Conservation (phyloP, 345 rosid genomes). For the Kernera saxatilis region DNA sequence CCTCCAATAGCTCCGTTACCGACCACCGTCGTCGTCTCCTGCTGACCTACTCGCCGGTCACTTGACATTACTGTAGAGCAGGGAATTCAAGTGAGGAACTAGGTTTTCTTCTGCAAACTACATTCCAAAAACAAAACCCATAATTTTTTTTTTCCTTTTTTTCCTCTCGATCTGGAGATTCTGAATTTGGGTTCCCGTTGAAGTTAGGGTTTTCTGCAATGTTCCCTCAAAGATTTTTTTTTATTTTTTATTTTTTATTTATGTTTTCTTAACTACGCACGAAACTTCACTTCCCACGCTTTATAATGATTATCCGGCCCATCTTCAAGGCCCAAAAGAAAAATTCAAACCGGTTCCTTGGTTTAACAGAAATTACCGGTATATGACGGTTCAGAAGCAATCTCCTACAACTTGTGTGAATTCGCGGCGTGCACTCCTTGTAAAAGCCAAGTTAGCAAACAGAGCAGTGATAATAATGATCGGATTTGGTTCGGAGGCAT, state of each 20-base stretch:
- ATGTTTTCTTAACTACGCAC: not conserved
- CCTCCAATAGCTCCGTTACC: constrained; percentile 36
- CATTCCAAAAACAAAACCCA: constrained; percentile 6
- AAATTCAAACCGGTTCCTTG: not conserved
- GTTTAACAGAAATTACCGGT: not conserved
- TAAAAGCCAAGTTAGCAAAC: too few relatives aligned
- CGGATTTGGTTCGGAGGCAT: too few relatives aligned
- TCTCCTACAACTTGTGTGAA: not conserved
- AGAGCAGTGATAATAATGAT: too few relatives aligned
- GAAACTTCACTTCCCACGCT: not conserved
- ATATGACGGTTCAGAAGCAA: not conserved
- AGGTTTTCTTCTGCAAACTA: not conserved
- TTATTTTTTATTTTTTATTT: too few relatives aligned
- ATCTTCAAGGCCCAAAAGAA: not conserved
- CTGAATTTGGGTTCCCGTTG: constrained; percentile 30
- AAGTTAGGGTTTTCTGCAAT: constrained; percentile 31
- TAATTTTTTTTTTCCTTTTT: not conserved
- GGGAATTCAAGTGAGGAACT: not conserved
- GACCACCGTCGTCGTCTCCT: constrained; percentile 23
- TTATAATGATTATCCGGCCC: not conserved
- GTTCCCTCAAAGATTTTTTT: constrained; percentile 16
- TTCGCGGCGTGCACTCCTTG: too few relatives aligned
- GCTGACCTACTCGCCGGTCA: constrained; percentile 15
- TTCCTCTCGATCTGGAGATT: constrained; percentile 23
- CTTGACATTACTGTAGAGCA: constrained; percentile 17